Evolutionary conservation across 2,329 filamentous ascomycete genomes (phyloP).

Genomic region (Colletotrichum camelliae): DNA sequence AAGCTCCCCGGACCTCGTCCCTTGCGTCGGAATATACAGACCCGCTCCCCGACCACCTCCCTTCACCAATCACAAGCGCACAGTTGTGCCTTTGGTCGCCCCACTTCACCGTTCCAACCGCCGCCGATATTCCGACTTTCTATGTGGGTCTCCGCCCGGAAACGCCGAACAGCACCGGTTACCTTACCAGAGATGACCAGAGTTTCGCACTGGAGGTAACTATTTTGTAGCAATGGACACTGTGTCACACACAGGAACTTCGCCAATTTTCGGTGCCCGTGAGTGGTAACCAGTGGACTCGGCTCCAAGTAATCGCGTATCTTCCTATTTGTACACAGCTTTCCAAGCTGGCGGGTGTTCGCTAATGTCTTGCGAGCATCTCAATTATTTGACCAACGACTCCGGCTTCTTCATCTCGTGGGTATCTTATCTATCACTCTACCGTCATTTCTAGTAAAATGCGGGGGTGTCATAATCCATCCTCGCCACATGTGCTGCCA

Average conservation of each 20-base stretch:
- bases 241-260: not conserved
- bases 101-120: not conserved
- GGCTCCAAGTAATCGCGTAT: not conserved
- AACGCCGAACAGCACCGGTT: not conserved
- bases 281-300: not conserved
- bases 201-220: not conserved
- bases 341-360: not conserved
- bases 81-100: not conserved
- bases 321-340: not conserved
- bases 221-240: not conserved
- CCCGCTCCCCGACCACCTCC: not conserved
- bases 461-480: not conserved
- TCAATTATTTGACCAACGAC: not conserved
- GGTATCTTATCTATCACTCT: slow-evolving; percentile 23
- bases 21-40: slow-evolving; percentile 6
- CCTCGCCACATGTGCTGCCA: not conserved
- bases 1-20: slow-evolving; percentile 28
- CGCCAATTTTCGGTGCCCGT: not conserved
- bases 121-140: not conserved
- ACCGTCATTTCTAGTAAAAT: slow-evolving; percentile 25
- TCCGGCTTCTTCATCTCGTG: not conserved
- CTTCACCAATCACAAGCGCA: not conserved
- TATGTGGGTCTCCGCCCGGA: not conserved
- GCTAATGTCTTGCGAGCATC: not conserved
- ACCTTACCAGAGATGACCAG: not conserved